Evolutionary conservation across 2,329 filamentous ascomycete species (phyloP).

Genomic region (Aureobasidium musti): DNA sequence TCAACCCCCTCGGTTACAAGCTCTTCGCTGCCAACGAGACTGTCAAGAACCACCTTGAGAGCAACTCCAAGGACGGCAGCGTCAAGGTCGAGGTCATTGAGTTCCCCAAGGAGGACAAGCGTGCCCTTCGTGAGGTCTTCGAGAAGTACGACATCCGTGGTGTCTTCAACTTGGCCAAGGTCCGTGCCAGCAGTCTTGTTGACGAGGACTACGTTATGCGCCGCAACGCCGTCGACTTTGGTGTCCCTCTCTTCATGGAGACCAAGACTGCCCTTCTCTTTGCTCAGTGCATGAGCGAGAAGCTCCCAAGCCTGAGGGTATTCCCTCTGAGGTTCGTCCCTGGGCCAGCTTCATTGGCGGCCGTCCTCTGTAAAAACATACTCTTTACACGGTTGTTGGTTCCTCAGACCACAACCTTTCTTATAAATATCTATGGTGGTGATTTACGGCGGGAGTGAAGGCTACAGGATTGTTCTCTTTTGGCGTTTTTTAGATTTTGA

Average conservation of each 20-base stretch:
- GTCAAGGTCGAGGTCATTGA: slow-evolving; percentile 85
- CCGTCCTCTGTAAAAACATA: slow-evolving; percentile 12
- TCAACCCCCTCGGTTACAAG: slow-evolving; percentile 90
- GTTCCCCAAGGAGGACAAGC: slow-evolving; percentile 95
- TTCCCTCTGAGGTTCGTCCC: slow-evolving; percentile 84
- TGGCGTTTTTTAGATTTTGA: not conserved
- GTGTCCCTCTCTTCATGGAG: slow-evolving; percentile 97
- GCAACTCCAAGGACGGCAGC: slow-evolving; percentile 61
- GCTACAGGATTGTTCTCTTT: slow-evolving; percentile 5
- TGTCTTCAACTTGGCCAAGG: slow-evolving; percentile 89
- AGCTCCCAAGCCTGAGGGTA: slow-evolving; percentile 83
- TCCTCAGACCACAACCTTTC: not conserved
- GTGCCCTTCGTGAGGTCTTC: slow-evolving; percentile 90
- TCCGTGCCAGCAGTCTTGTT: slow-evolving; percentile 75
- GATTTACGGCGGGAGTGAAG: slow-evolving; percentile 1
- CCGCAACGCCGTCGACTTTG: slow-evolving; percentile 97
- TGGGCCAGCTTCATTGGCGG: slow-evolving; percentile 92
- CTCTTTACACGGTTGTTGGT: slow-evolving; percentile 2
- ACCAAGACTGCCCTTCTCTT: slow-evolving; percentile 97
- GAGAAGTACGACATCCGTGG: slow-evolving; percentile 95
- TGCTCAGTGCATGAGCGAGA: slow-evolving; percentile 95
- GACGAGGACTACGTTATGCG: slow-evolving; percentile 99
- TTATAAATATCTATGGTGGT: slow-evolving; percentile 10
- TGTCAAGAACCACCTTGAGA: slow-evolving; percentile 83
- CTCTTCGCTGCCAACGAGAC: slow-evolving; percentile 80